phyloP scores from a whole-genome alignment of 768 basidiomycete species.

The Pulveroboletus sp. region DNA sequence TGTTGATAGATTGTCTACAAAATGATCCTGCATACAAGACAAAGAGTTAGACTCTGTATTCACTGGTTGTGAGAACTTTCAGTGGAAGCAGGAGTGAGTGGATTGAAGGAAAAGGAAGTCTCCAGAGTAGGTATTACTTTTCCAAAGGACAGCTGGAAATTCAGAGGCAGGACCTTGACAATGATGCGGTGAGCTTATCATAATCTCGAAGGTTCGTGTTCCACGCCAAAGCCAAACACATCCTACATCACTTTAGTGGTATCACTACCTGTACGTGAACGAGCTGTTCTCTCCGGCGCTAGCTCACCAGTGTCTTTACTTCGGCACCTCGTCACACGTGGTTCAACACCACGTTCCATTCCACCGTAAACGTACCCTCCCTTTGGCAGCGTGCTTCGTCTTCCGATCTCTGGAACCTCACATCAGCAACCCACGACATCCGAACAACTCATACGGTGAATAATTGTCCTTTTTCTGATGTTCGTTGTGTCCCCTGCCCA shows the following conservation, averaged over 20 bases:
- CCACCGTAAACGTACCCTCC: not conserved
- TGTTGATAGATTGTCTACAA: conserved; percentile 3
- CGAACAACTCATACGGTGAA: conserved; percentile 14
- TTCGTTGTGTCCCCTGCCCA: not conserved
- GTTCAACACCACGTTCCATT: conserved; percentile 10
- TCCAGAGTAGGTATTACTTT: not conserved
- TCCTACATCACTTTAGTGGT: conserved; percentile 12
- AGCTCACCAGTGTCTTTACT: not conserved
- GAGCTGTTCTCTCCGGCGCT: not conserved
- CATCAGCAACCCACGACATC: conserved; percentile 8
- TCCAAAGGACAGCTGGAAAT: conserved; percentile 11
- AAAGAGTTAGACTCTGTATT: conserved; percentile 6
- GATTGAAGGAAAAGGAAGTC: conserved; percentile 12
- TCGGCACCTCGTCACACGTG: conserved; percentile 17
- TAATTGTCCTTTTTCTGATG: not conserved
- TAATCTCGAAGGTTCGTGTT: conserved; percentile 13
- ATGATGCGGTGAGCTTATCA: conserved; percentile 10
- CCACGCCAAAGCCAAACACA: conserved; percentile 3
- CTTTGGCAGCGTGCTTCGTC: conserved; percentile 14
- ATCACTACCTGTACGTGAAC: conserved; percentile 8
- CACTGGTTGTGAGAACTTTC: conserved; percentile 11
- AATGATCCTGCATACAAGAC: conserved; percentile 11
- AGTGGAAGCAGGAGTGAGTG: conserved; percentile 5
- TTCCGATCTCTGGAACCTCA: conserved; percentile 10
- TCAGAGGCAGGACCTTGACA: conserved; percentile 7